Percentiles rank a stretch among this genome's conserved stretches.
phyloP scores from a whole-genome alignment of 2,329 filamentous ascomycete genomes.

The Diplodia corticola region DNA sequence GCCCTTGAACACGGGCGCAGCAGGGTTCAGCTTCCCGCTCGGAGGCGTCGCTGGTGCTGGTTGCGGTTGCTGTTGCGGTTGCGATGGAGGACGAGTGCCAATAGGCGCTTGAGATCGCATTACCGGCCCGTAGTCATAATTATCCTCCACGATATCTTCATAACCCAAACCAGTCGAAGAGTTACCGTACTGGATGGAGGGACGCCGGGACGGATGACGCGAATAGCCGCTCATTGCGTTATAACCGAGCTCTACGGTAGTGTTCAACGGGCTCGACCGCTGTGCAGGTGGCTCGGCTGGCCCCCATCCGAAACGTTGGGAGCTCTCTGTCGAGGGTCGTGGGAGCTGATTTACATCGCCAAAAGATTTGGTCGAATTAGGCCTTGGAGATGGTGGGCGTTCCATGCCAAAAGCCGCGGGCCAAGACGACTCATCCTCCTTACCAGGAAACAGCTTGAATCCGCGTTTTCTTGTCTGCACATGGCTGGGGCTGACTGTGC shows the following conservation, averaged over 20 bases:
- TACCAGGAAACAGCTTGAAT: conserved; percentile 54
- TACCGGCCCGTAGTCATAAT: conserved; percentile 50
- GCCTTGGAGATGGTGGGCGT: conserved; percentile 57
- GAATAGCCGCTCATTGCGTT: conserved; percentile 61
- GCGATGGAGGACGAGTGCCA: conserved; percentile 70
- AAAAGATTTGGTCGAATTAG: conserved; percentile 65
- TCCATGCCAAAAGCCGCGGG: conserved; percentile 43
- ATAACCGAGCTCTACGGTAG: conserved; percentile 44
- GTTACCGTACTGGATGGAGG: conserved; percentile 71
- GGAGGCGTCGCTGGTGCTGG: conserved; percentile 51
- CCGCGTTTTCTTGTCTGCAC: conserved; percentile 47
- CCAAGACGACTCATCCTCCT: conserved; percentile 49
- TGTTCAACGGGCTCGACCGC: conserved; percentile 38
- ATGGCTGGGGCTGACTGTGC: conserved; percentile 39
- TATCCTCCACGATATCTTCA: conserved; percentile 54
- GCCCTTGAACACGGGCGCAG: conserved; percentile 73
- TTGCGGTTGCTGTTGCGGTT: conserved; percentile 55
- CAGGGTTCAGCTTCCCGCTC: conserved; percentile 68
- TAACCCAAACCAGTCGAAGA: conserved; percentile 65
- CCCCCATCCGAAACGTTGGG: conserved; percentile 40
- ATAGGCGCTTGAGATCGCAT: conserved; percentile 65
- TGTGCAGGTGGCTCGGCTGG: conserved; percentile 33
- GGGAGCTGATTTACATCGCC: conserved; percentile 37
- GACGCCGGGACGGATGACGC: conserved; percentile 73
- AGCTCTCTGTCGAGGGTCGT: conserved; percentile 41